Base-by-base conservation (phyloP, 2,329 filamentous ascomycete genomes). In the Teratosphaeriaceae sp. region DNA sequence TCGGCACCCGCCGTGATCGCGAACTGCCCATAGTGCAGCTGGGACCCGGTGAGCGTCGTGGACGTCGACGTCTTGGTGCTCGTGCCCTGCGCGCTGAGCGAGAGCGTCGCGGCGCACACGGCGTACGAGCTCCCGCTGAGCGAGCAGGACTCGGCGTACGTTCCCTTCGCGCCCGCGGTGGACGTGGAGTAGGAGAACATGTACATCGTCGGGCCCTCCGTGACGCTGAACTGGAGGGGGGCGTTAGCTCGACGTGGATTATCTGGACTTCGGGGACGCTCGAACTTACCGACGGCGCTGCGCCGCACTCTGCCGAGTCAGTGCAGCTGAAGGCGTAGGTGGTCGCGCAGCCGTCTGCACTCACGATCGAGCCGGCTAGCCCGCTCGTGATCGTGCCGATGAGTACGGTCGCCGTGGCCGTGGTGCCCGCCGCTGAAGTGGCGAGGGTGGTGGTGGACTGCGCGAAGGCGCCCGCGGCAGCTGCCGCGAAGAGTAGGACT, bases 1-100 rank as follows among this genome's bases (percentile, higher is more conserved):
- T 40, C 36, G 3, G 35, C 44, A 1, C 44, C 44, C 4, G 38
- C 43, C 11, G 43, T 45, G 24, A 45, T 45, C 20, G 43, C 38
- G 24, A 41, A 42, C 22, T 38, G 37, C n/a, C 31, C 43, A 19
- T 21, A 40, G 18, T 35, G 20, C 8, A 45, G 18, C 12, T 45
- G 13, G 19, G 12, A 16, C 6, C 38, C 41, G 4, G 16, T 31
- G 1, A 24, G 18, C 9, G 41, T 43, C 7, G n/a, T 11, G 18
- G 33, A 24, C 13, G 41, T 36, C n/a, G 15, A 29, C 5, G 33
- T 38, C 4, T 6, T 6, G 15, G 31, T 34, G 6, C n/a, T 21
- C 13, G 22, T 38, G 22, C 27, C 33, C n/a, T 24, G 12, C 16
- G 21, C 33, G 34, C 23, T 29, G 23, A 37, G 31, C 15, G 24